phyloP scores from a whole-genome alignment of 371 early-diverging fungal species.

The Mortierella sp. region DNA sequence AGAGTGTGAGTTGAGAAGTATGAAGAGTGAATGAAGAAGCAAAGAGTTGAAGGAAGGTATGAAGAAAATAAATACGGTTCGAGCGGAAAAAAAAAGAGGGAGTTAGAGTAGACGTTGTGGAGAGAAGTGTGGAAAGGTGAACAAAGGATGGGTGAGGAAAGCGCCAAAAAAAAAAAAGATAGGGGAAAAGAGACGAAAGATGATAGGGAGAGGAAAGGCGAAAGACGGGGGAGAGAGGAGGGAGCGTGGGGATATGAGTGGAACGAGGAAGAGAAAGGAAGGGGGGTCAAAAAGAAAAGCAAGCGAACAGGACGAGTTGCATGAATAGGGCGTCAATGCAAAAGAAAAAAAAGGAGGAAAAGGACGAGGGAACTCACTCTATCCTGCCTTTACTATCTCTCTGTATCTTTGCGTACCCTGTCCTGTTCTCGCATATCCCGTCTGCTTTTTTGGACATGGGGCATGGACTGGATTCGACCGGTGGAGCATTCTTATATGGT shows the following conservation, averaged over 20 bases:
- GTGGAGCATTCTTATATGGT: too few relatives aligned
- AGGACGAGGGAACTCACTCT: too few relatives aligned
- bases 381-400: too few relatives aligned
- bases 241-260: not conserved
- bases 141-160: not conserved
- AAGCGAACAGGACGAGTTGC: not conserved
- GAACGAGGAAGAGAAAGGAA: not conserved
- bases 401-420: too few relatives aligned
- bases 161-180: not conserved
- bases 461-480: too few relatives aligned
- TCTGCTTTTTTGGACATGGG: too few relatives aligned
- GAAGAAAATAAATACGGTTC: not conserved
- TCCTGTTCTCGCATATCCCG: too few relatives aligned
- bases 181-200: not conserved
- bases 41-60: not conserved
- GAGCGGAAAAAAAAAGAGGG: not conserved
- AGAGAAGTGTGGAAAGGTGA: not conserved
- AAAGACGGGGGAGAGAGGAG: not conserved
- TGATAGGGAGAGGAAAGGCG: not conserved
- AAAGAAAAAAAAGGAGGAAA: too few relatives aligned
- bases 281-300: not conserved
- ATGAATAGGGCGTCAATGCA: constrained; percentile 3
- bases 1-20: not conserved
- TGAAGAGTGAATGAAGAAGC: not conserved
- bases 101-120: not conserved